These are phyloP conservation scores for Saccharomyces hybrid DNA, from an alignment of 1,139 yeast species.

Conservation along the genomic window DNA sequence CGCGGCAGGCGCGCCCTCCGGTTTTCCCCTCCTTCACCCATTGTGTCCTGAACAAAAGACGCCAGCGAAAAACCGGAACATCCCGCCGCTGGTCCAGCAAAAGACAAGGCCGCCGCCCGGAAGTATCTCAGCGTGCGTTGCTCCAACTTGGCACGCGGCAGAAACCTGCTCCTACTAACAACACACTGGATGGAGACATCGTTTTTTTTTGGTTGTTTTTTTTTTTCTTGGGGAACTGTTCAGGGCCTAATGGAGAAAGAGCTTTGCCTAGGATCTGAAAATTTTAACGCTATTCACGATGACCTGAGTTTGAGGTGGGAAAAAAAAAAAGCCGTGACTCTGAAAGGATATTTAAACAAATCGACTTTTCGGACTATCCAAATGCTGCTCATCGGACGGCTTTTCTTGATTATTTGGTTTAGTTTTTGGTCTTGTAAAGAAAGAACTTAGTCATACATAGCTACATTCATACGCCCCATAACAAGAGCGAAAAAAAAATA, in stretches of 20 bases:
- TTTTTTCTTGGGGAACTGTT: neutral
- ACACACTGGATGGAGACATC: neutral
- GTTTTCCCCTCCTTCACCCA: neutral
- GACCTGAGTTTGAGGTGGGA: neutral
- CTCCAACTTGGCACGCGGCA: conserved; percentile 1
- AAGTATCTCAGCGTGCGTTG: neutral
- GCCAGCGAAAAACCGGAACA: neutral
- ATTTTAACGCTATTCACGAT: neutral
- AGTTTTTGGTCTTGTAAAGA: neutral
- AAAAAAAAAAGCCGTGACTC: neutral
- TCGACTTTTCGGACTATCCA: neutral
- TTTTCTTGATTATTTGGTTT: neutral
- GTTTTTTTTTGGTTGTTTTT: neutral
- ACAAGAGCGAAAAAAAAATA: neutral
- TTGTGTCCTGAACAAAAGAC: neutral
- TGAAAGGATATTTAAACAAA: neutral
- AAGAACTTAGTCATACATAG: neutral
- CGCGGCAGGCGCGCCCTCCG: neutral
- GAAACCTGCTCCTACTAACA: neutral
- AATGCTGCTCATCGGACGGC: neutral
- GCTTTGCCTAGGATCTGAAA: neutral
- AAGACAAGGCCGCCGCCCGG: neutral
- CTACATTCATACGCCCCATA: neutral
- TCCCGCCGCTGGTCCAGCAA: neutral
- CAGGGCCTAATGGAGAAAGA: neutral